Base-by-base conservation (phyloP, 345 rosid species). In the Citrus hindsii region DNA sequence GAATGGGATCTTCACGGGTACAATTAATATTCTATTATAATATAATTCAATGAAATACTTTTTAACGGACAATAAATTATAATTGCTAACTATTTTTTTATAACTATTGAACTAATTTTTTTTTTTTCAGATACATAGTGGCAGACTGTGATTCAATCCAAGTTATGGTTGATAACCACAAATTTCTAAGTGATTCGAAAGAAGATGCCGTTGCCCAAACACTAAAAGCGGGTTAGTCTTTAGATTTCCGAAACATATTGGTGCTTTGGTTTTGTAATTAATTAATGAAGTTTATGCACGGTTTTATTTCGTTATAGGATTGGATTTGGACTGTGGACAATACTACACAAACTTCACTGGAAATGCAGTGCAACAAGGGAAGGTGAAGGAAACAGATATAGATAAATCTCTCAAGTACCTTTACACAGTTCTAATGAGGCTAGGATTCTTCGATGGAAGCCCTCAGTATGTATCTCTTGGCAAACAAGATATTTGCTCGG, bases 271-370 rank as follows among this genome's bases (percentile, higher is more conserved):
- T 37, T 37, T 37, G 0, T 35, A 35, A 35, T 37, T 37, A 37
- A 37, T 7, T 0, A 37, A 37, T 37, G 9, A 0, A 37, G 38
- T 7, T 35, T 37, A 0, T 7, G 38, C 38, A 1, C 8, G 38
- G 38, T 37, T 37, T 7, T 37, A 37, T 37, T 37, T 37, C 0
- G 38, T 37, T 0, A 0, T 37, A 37, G 51, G 92, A 67, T 48
- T 91, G 83, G 91, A 93, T 82, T 84, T 93, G 86, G 92, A 93
- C 62, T 93, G 95, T 70, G 93, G 97, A 71, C 77, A 12, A 16
- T 86, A 30, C 69, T 86, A 86, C 69, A 71, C 90, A 0, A 38
- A 79, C 5, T 65, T 76, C 73, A 74, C 85, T 9, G 79, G 74
- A 65, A 74, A 71, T 7, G 82, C 94, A n/a, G 91, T 90, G 51